Base-by-base conservation (phyloP, 2,329 filamentous ascomycete genomes). In the Ilyonectria mors-panacis region DNA sequence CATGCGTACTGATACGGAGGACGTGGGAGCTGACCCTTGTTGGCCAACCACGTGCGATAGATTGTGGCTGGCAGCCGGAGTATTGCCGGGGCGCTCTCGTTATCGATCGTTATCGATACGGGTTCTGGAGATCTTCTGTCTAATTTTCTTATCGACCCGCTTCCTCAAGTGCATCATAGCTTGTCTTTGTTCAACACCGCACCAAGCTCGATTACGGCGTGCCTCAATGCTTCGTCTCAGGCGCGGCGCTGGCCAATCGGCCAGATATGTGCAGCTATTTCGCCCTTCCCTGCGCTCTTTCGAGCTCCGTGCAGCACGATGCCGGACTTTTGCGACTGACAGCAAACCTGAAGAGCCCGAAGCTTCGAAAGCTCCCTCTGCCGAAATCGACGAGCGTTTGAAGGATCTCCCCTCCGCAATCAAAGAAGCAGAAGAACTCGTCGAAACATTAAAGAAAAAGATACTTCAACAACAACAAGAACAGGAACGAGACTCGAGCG, bases 211-310 rank as follows among this genome's bases (percentile, higher is more conserved):
- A 51, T 35, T 63, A 59, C 48, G 12, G 23, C 48, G 44, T 50
- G 23, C 53, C 57, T 47, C 67, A 67, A 80, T 80, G 79, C 75
- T 80, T 73, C 78, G 78, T 57, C 47, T 70, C 30, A 64, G 69
- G 55, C 69, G 70, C 44, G 58, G 67, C 30, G 60, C 60, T 56
- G 70, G 72, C 61, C 66, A 51, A 39, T 59, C 70, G 69, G 65
- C 65, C 63, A 68, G 55, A 28, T 57, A 68, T 42, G 42, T 64
- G 4, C 63, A 59, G 9, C 44, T 68, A 6, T 65, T 54, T 35
- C 55, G 68, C 21, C 48, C 62, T n/a, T 60, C 55, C 28, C 13
- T 59, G 53, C 51, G 50, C 66, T 30, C 50, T 47, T 60, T 56
- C 19, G 21, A 26, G 3, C 54, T 12, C 3, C 4, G 50, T 39